Evolutionary conservation across 164 flowering plant species (phyloP).

Genomic region (Vitis cinerea): DNA sequence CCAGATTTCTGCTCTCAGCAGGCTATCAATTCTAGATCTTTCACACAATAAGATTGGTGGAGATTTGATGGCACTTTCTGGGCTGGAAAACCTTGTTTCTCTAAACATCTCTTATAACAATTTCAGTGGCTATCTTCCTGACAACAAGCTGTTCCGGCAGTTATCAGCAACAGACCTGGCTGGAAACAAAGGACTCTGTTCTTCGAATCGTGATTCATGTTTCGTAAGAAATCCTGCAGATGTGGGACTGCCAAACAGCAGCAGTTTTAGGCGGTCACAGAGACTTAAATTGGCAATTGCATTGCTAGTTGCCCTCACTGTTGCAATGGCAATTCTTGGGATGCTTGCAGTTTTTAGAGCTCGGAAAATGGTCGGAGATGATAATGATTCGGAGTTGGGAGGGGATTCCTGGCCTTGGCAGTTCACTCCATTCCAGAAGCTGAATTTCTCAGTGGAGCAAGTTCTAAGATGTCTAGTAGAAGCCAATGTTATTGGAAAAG

Average conservation of each 20-base stretch:
- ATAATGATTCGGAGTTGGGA: constrained; percentile 50
- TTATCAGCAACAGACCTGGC: constrained; percentile 49
- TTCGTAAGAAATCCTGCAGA: too few species aligned
- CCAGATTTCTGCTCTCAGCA: constrained; percentile 52
- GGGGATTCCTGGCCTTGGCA: constrained; percentile 46
- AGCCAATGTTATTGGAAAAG: constrained; percentile 53
- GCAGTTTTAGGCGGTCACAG: constrained; percentile 8
- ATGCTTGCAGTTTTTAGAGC: constrained; percentile 44
- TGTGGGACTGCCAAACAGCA: too few species aligned
- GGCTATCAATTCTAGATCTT: constrained; percentile 61
- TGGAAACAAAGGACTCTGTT: constrained; percentile 64
- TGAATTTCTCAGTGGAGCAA: constrained; percentile 34
- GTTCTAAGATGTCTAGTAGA: constrained; percentile 40
- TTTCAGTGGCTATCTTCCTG: constrained; percentile 72
- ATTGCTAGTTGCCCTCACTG: constrained; percentile 31
- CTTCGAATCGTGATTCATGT: constrained; percentile 14
- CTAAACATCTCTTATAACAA: constrained; percentile 73
- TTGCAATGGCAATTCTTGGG: constrained; percentile 44
- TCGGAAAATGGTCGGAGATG: constrained; percentile 29
- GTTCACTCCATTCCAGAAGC: constrained; percentile 46
- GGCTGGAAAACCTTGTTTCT: constrained; percentile 62
- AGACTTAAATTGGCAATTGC: constrained; percentile 44
- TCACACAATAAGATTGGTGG: constrained; percentile 70
- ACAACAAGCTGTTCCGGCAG: constrained; percentile 70
- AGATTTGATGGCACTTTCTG: constrained; percentile 44